These are phyloP conservation scores for Globisporangium takayamanum DNA, from an alignment of 352 stramenopile species.

Conservation along the genomic window DNA sequence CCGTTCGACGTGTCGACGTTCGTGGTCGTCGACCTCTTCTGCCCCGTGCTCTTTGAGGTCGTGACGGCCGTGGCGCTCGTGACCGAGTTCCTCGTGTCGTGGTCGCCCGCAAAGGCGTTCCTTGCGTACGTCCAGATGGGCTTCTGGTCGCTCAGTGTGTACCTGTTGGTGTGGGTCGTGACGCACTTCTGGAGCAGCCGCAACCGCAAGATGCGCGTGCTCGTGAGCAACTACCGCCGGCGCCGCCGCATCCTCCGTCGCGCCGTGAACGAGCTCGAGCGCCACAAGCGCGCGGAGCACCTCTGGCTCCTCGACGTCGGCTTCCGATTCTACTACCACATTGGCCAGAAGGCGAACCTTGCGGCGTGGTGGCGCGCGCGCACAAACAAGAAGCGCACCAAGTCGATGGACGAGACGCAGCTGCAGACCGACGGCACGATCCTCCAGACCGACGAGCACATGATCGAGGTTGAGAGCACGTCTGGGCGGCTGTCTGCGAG, in stretches of 20 bases:
- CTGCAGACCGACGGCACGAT: conserved; percentile 10
- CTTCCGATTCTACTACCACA: conserved; percentile 64
- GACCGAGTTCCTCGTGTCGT: conserved; percentile 40
- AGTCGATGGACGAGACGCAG: conserved; percentile 2
- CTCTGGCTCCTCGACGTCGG: conserved; percentile 72
- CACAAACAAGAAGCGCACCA: conserved; percentile 2
- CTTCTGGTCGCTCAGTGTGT: conserved; percentile 51
- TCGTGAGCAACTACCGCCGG: conserved; percentile 75
- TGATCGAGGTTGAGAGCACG: conserved; percentile 20
- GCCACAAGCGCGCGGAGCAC: conserved; percentile 56
- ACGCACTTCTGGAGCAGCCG: conserved; percentile 77
- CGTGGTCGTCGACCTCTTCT: conserved; percentile 67
- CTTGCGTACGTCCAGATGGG: conserved; percentile 64
- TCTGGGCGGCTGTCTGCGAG: conserved; percentile 3
- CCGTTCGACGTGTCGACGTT: conserved; percentile 70
- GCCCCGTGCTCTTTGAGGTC: conserved; percentile 64
- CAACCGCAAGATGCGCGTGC: conserved; percentile 66
- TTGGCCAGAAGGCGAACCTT: conserved; percentile 40
- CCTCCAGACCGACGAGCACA: conserved; percentile 16
- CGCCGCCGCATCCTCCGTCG: conserved; percentile 44
- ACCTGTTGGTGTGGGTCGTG: conserved; percentile 64
- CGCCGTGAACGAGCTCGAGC: conserved; percentile 40
- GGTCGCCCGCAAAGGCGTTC: conserved; percentile 58
- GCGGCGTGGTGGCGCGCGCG: conserved; percentile 9
- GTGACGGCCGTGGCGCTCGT: conserved; percentile 43